Base-by-base conservation (phyloP, 805 yeast species). In the Lipomyces sp. region DNA sequence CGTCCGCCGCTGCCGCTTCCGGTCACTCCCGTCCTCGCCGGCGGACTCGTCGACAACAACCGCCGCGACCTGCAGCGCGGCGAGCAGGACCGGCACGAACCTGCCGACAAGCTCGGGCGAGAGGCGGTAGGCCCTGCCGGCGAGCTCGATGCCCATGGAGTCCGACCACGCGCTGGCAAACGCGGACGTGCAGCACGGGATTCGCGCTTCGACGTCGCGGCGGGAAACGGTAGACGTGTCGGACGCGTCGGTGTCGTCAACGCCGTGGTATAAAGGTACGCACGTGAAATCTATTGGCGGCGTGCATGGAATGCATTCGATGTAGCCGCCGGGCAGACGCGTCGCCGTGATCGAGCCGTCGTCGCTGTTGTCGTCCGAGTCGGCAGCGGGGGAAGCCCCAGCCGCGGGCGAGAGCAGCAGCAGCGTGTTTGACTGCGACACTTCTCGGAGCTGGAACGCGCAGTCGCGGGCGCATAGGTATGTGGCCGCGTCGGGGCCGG, bases 391-490 rank as follows among this genome's bases (percentile, higher is more conserved):
- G n/a, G n/a, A n/a, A n/a, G n/a, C n/a, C n/a, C n/a, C n/a, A n/a
- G n/a, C n/a, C n/a, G 14, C 28, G 8, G 61, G 49, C 11, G 65
- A 65, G 64, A 79, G 63, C 21, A 89, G 54, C 58, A 88, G 65
- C n/a, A 86, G 82, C 3, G 91, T 78, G 65, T 91, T 89, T 6
- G 96, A 85, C 66, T 91, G 97, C 63, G 87, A 86, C 71, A 85
- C 83, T 61, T 84, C 90, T 45, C 87, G 74, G 16, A 89, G 60
- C 39, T 73, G 71, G 78, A 79, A 89, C 0, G 95, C 84, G 44
- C 72, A 66, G 26, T 68, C 57, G 2, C 68, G 59, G 0, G 91
- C 78, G 51, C 90, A 83, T 14, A 88, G 65, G 28, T 80, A 87
- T 7, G 86, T 77, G 39, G 74, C 39, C 28, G 47, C 21, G 24